Base-by-base conservation (phyloP, 2,329 filamentous ascomycete species). In the Pezicula radicicola region DNA sequence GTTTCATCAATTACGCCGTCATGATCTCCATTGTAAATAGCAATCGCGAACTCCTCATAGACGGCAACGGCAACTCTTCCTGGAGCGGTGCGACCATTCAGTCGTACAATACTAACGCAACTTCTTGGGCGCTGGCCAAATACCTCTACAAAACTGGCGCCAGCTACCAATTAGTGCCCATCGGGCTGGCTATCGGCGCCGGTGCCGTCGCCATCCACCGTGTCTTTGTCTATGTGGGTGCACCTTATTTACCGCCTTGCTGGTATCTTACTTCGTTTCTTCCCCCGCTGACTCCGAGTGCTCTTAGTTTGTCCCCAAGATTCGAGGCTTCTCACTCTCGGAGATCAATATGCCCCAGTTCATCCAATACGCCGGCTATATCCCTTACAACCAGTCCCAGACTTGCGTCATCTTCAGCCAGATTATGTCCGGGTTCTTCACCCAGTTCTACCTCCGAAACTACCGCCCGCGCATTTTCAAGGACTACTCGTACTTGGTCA, bases 321-420 rank as follows among this genome's bases (percentile, higher is more conserved):
- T 81, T 50, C 63, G 69, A 6, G 62, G 62, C 13, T 71, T 79
- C 46, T 63, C 69, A 0, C 53, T 74, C 2, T 51, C 56, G 2
- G 73, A 77, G 12, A 65, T 81, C 64, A 82, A 81, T 58, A 59
- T 81, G 48, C 71, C 79, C 0, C 78, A 80, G 55, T 74, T 81
- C 51, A 74, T 81, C 49, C 77, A 80, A 57, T 81, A 72, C 50
- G 74, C 76, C 8, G 79, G 78, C 13, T 80, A 69, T 49, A 76
- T 82, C 49, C 78, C 79, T 0, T 81, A 79, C 66, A 79, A 81
- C 62, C 65, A 69, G 41, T 76, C 73, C 0, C 79, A 82, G 61
- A 82, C 80, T 2, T 81, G 79, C 53, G 75, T 81, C 27, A 63
- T 82, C 46, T 63, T 77, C 51, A 78, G 72, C 60, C 71, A 72